phyloP scores from a whole-genome alignment of 495 filamentous ascomycete species.

The Hypomontagnella submonticulosa region DNA sequence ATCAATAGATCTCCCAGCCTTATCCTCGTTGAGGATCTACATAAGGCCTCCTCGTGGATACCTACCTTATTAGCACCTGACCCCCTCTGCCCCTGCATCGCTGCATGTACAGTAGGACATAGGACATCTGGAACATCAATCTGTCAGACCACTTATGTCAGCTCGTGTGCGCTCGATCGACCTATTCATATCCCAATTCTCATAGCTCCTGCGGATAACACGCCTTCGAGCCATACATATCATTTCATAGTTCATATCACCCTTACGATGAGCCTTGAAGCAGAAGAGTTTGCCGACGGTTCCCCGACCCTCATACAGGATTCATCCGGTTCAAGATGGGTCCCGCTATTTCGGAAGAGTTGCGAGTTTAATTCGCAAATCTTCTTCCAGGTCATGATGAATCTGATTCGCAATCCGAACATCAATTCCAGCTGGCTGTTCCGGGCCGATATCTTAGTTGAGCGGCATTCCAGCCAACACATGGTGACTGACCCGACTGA shows the following conservation, averaged over 20 bases:
- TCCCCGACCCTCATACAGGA: conserved; percentile 47
- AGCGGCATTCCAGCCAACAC: conserved; percentile 48
- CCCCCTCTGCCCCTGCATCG: conserved; percentile 24
- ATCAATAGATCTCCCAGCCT: conserved; percentile 1
- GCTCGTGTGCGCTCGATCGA: too few species aligned
- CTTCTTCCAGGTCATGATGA: conserved; percentile 73
- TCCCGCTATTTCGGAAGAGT: conserved; percentile 59
- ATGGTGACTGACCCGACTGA: not conserved
- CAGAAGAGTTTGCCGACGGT: conserved; percentile 50
- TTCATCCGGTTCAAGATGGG: conserved; percentile 54
- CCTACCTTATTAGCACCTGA: conserved; percentile 40
- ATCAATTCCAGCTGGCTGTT: conserved; percentile 85
- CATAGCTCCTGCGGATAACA: conserved; percentile 25
- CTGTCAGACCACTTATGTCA: too few species aligned
- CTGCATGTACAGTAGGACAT: conserved; percentile 28
- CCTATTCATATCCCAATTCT: conserved; percentile 30
- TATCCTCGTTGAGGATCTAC: not conserved
- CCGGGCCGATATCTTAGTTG: conserved; percentile 82
- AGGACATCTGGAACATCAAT: conserved; percentile 38
- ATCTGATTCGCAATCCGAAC: conserved; percentile 85
- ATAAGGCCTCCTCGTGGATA: conserved; percentile 16
- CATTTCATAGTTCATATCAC: conserved; percentile 2
- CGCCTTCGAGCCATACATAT: conserved; percentile 24
- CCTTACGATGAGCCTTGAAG: conserved; percentile 46
- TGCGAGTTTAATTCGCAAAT: conserved; percentile 68